Base-by-base conservation (phyloP, 371 early-diverging fungal species). In the Syncephalastrum contaminatum region DNA sequence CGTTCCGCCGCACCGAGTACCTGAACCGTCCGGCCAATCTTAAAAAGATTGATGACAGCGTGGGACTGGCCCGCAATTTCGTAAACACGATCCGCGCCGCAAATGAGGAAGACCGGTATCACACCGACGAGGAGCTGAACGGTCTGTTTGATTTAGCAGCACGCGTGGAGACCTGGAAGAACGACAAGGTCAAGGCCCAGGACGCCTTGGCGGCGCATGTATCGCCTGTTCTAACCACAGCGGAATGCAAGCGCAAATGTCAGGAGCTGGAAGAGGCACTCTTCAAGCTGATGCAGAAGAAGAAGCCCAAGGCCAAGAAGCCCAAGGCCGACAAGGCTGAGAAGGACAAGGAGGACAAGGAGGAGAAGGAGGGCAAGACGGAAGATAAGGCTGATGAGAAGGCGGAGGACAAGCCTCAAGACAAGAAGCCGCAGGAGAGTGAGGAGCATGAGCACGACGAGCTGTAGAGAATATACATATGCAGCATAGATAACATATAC, bases 81-180 rank as follows among this genome's bases (percentile, higher is more conserved):
- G 71, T 81, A 1, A 63, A 70, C 25, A 54, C 55, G 15, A 67
- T 82, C 54, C 61, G 66, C 48, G 54, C 36, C 18, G 59, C 63
- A 21, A 59, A 59, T 19, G 77, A 73, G 21, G 85, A 79, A 7
- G 80, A 72, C 19, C 71, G 73, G 3, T 77, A 83, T 61, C 82
- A 88, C 62, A 78, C 86, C 0, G 70, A 81, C 3, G 83, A 75
- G 40, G 91, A 88, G 48, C 65, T 91, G 13, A 76, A 83, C 16
- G 64, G 56, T 24, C 62, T 86, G 16, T 66, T 69, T 47, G 66
- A 62, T 43, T 56, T 63, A 8, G 63, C 85, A 20, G 75, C 81
- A 12, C 70, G 65, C 10, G 69, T 79, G 6, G 74, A 80, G 27
- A 56, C 69, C 4, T 94, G 94, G 94, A 69, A 89, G 22, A 59